Evolutionary conservation across 495 filamentous ascomycete species (phyloP), one percentile per base, ranked within the genome.

Genomic region (Niebla homalea): DNA sequence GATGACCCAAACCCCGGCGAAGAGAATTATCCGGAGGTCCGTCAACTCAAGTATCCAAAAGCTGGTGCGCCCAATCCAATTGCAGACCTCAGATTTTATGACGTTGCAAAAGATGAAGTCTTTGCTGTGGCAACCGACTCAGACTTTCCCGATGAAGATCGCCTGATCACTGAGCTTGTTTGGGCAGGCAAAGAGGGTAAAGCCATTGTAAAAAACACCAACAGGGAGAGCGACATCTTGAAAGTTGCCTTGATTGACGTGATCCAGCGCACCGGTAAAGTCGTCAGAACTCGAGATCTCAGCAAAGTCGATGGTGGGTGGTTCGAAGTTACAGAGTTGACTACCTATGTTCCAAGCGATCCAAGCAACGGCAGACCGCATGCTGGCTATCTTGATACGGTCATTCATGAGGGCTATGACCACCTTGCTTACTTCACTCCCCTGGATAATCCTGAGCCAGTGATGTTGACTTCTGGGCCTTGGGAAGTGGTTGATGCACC

Each of bases 401-500:
- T 98, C 38, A 84, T 96, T 48, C 70, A 90, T 60, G 76, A 94
- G 36, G 84, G 88, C 44, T 85, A 84, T 58, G 87, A 95, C 57
- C 92, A 98, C 59, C 70, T 97, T 48, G 93, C 81, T 0, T 98
- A 97, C 61, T 98, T 97, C 62, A 79, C 84, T n/a, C 92, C 92
- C 10, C 60, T 97, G 22, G 84, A 97, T 47, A 89, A 82, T 58
- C 67, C 84, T 0, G 65, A 84, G 3, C 90, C 92, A 18, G 65
- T 84, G 23, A 78, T 92, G 73, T 76, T 98, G 18, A 98, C 92
- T 0, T 80, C 83, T 10, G 92, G 92, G 5, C 62, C 83, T 35
- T 98, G 89, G 89, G 92, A 98, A 63, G 93, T 98, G 12, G 89
- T 90, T 12, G 70, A 83, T 41, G 87, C 87, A 2, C 88, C 89